These are phyloP conservation scores for Umbilicaria muhlenbergii DNA, from an alignment of 495 filamentous ascomycete genomes.

Conservation along the genomic window DNA sequence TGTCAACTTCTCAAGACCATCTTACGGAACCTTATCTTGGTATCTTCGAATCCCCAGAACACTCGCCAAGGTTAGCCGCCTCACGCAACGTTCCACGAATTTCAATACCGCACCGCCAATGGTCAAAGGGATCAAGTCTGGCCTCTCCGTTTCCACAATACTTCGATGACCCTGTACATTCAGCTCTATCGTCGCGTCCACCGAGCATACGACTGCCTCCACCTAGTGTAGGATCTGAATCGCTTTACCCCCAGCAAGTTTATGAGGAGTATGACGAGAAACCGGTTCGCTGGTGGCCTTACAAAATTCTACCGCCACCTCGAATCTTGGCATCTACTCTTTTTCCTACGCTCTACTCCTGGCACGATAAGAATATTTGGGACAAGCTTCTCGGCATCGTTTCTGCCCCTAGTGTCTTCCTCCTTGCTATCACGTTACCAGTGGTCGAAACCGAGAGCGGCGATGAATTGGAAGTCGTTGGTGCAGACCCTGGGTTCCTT, in stretches of 20 bases:
- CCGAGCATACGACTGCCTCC: constrained; percentile 38
- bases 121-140: constrained; percentile 19
- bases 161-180: constrained; percentile 24
- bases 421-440: constrained; percentile 83
- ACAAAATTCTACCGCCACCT: constrained; percentile 51
- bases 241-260: constrained; percentile 10
- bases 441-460: constrained; percentile 59
- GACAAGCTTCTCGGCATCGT: constrained; percentile 64
- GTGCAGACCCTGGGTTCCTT: constrained; percentile 24
- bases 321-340: constrained; percentile 55
- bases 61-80: background rate
- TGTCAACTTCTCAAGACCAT: background rate
- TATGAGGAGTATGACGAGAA: constrained; percentile 14
- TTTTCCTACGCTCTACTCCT: constrained; percentile 76
- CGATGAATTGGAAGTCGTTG: constrained; percentile 18
- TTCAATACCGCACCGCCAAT: constrained; percentile 5
- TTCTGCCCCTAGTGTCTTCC: constrained; percentile 76
- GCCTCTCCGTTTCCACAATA: constrained; percentile 35
- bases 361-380: constrained; percentile 59
- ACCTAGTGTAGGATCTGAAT: constrained; percentile 35
- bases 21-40: background rate
- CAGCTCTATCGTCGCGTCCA: constrained; percentile 25
- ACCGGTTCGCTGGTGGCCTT: constrained; percentile 55
- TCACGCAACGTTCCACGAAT: constrained; percentile 7
- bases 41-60: background rate